Evolutionary conservation across 202 grass and related monocot genomes (phyloP), one percentile per base, ranked within the genome.

Genomic region (Setaria italica): DNA sequence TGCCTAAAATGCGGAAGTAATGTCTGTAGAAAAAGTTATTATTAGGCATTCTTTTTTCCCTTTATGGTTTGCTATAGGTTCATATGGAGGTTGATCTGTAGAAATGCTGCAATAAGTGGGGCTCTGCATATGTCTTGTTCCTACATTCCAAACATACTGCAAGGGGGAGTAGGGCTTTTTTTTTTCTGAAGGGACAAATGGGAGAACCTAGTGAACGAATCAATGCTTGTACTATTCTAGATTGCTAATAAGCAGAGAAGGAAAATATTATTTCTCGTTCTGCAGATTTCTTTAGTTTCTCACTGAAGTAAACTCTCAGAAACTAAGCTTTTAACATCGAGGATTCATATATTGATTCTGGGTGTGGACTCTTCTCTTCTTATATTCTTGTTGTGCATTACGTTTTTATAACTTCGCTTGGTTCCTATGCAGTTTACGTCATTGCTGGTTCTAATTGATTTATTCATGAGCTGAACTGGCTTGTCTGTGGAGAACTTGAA

Each of bases 31-130:
- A 62, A 47, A 55, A 45, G n/a, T 9, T 63, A 13, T 46, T 14
- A n/a, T 60, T 25, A 32, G 14, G 16, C 12, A 20, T 6, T 59
- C 33, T 9, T 20, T 74, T 77, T 14, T 2, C 17, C 0, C 37
- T 59, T 35, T 5, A 25, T 12, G 21, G 12, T 21, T 9, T 33
- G 47, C 41, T 70, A 45, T 47, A 70, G 25, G 63, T 85, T 15
- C n/a, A 63, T 39, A 17, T 55, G 21, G 34, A 43, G 60, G 4
- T 32, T 37, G 50, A 75, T 80, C 46, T 48, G 58, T 55, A 25
- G 77, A 58, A 69, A 84, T 77, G 63, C 64, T 48, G 54, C 35
- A 25, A 55, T 41, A 82, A 30, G 39, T 57, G 78, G 64, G 19
- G 47, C 53, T 82, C 21, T 55, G 62, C 45, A 43, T 49, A 60